Conservation (phyloP, 352 stramenopile species). For the Globisporangium emineosum region DNA sequence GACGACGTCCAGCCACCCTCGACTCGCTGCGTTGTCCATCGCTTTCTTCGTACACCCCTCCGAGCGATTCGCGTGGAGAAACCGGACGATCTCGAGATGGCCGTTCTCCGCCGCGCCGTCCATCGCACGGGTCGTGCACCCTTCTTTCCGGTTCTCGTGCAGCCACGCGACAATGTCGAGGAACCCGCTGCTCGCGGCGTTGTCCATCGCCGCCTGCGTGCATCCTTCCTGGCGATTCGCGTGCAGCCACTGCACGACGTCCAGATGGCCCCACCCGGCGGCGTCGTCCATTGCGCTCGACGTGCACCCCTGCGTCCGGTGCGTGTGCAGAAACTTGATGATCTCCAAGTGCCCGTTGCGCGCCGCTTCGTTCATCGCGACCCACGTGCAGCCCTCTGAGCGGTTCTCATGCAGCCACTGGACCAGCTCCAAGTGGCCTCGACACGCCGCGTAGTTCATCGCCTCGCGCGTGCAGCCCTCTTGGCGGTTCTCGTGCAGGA, state of each 20-base stretch:
- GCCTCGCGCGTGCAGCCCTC: slow-evolving; percentile 18
- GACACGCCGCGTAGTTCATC: slow-evolving; percentile 15
- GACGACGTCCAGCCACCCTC: slow-evolving; percentile 12
- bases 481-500: slow-evolving; percentile 8
- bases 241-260: slow-evolving; percentile 15
- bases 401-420: slow-evolving; percentile 20
- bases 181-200: slow-evolving; percentile 7
- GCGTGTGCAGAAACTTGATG: slow-evolving; percentile 11
- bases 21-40: slow-evolving; percentile 11
- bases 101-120: slow-evolving; percentile 16
- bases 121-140: slow-evolving; percentile 14
- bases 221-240: slow-evolving; percentile 7
- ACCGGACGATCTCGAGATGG: slow-evolving; percentile 8
- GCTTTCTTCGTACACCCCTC: slow-evolving; percentile 12
- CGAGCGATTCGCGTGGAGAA: slow-evolving; percentile 4
- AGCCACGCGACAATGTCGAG: slow-evolving; percentile 14
- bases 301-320: slow-evolving; percentile 11
- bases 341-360: slow-evolving; percentile 13
- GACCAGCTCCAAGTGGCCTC: slow-evolving; percentile 13
- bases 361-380: slow-evolving; percentile 17
- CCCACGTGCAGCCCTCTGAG: slow-evolving; percentile 18
- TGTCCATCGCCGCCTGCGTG: slow-evolving; percentile 13
- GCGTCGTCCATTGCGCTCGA: slow-evolving; percentile 9
- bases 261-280: slow-evolving; percentile 11
- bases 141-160: slow-evolving; percentile 4